Evolutionary conservation across 805 yeast genomes (phyloP).

Genomic region (Lipomyces orientalis): DNA sequence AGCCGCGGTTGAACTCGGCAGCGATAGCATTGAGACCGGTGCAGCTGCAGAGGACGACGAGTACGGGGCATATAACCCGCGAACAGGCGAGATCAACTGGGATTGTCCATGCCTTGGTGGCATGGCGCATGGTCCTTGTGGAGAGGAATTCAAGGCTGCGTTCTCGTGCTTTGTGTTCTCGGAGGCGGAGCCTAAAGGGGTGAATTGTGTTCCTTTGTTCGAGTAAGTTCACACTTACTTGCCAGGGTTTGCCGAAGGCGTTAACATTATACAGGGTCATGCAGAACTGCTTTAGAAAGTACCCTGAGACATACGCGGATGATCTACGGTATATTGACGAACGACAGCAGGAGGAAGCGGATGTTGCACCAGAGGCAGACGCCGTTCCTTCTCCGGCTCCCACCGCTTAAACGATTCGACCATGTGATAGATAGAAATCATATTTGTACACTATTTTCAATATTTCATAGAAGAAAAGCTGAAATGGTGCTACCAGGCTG

Average conservation of each 20-base stretch:
- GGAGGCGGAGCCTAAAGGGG: conserved; percentile 93
- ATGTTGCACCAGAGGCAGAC: not conserved
- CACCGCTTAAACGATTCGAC: not conserved
- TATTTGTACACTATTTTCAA: not conserved
- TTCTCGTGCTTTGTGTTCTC: conserved; percentile 95
- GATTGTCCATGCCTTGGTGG: conserved; percentile 99
- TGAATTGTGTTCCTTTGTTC: conserved; percentile 91
- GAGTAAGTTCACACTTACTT: conserved; percentile 45
- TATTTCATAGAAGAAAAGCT: not conserved
- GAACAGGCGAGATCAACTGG: conserved; percentile 99
- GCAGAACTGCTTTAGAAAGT: conserved; percentile 91
- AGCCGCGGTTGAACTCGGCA: not conserved
- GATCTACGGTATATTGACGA: conserved; percentile 56
- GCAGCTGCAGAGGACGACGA: conserved; percentile 26
- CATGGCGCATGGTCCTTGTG: conserved; percentile 99
- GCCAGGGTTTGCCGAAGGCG: not conserved
- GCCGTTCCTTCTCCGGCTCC: not conserved
- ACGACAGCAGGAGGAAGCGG: conserved; percentile 15
- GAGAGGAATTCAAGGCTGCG: conserved; percentile 92
- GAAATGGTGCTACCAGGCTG: not conserved
- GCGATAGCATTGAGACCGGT: not conserved
- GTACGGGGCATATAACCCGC: conserved; percentile 85
- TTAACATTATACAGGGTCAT: conserved; percentile 53
- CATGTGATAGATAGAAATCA: not conserved
- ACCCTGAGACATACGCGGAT: conserved; percentile 93